These are phyloP conservation scores for Musa beccarii DNA, from an alignment of 176 grass and related monocot genomes.

Conservation along the genomic window DNA sequence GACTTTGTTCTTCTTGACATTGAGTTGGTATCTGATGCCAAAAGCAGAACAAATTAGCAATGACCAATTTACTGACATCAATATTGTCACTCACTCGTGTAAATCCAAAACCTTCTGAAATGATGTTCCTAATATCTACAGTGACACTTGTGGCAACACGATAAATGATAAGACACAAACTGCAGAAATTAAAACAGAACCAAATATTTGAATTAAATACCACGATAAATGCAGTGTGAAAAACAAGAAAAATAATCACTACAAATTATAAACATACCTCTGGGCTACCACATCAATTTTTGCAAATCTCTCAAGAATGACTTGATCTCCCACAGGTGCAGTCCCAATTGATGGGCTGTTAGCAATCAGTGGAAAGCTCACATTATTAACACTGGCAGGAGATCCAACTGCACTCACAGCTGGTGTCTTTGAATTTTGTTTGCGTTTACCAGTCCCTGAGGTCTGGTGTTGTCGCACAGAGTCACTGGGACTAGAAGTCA, in stretches of 20 bases:
- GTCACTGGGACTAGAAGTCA: conserved; percentile 65
- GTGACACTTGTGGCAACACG: neutral
- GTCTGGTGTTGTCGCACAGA: conserved; percentile 68
- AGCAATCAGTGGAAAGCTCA: conserved; percentile 51
- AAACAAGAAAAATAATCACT: conserved; percentile 14
- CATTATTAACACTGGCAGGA: conserved; percentile 94
- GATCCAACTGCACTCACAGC: conserved; percentile 66
- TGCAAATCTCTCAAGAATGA: conserved; percentile 62
- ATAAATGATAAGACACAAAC: too few relatives aligned
- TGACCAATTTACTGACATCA: conserved; percentile 1
- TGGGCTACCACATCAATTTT: conserved; percentile 63
- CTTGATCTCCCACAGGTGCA: conserved; percentile 65
- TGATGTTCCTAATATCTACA: neutral
- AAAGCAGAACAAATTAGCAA: conserved; percentile 13
- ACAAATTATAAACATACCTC: conserved; percentile 39
- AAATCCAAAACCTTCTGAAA: neutral
- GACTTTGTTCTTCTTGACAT: conserved; percentile 70
- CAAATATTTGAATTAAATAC: neutral
- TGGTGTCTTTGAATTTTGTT: conserved; percentile 67
- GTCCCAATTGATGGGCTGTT: conserved; percentile 78
- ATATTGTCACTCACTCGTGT: neutral
- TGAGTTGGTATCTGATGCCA: conserved; percentile 52
- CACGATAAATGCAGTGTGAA: conserved; percentile 3
- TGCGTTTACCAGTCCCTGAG: conserved; percentile 46
- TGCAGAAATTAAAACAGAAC: neutral